Evolutionary conservation across 1,139 yeast genomes (phyloP), one percentile per base, ranked within the genome.

Genomic region (Starmera stellimalicola): DNA sequence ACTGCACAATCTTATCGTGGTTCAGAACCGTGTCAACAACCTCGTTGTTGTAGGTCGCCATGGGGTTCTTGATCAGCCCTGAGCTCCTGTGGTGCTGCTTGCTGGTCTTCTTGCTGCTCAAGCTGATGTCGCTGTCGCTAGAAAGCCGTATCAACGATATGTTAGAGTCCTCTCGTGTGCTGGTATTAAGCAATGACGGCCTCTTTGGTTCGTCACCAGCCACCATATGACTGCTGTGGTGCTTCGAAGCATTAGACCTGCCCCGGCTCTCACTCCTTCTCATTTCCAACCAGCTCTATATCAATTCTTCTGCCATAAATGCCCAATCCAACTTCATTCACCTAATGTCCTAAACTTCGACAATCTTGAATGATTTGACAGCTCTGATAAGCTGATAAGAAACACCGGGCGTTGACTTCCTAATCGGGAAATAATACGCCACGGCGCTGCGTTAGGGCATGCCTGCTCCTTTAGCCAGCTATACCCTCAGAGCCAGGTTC

Each of bases 11-110:
- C 23, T 8, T 19, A 8, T 41, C 42, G 29, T 45, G 44, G 0
- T 50, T 50, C 1, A 49, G 50, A 3, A 46, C 37, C n/a, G 44
- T 16, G 11, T 45, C 44, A 18, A 36, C 43, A 42, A 45, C 37
- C 2, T 41, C 28, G 3, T 43, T 33, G 7, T 43, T 32, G 3
- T 34, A 32, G 17, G 38, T 34, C 16, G 31, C 31, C 6, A 38
- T 32, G 4, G 37, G 32, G 8, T 29, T 19, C 14, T 26, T 18
- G n/a, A 28, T 23, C 7, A 18, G 23, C 23, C 24, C 16, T 20
- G 30, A n/a, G 1, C 19, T 19, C 15, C n/a, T 29, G 9, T 10
- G 7, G 4, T 10, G n/a, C 4, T 18, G 18, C 14, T 18, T 28
- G 3, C n/a, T 15, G 5, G 14, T 19, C 10, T 23, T 17, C 4